Evolutionary conservation across 768 basidiomycete genomes (phyloP).

Genomic region (Strobilomyces confusus): DNA sequence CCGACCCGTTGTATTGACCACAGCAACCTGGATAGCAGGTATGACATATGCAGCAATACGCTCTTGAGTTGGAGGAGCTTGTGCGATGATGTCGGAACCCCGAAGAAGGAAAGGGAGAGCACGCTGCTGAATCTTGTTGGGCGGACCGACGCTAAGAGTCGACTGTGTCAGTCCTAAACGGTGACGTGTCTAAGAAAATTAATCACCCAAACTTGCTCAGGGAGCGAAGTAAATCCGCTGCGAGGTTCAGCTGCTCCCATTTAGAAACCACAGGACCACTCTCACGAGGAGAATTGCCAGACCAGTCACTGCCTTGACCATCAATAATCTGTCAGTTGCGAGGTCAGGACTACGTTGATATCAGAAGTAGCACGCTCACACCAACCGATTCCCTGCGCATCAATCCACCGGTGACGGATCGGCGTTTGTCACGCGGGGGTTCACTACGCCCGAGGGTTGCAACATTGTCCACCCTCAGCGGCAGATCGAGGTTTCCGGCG

Average conservation of each 20-base stretch:
- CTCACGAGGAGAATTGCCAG: slow-evolving; percentile 58
- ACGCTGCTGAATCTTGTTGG: slow-evolving; percentile 98
- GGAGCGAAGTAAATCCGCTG: slow-evolving; percentile 83
- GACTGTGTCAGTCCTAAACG: slow-evolving; percentile 14
- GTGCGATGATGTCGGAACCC: slow-evolving; percentile 96
- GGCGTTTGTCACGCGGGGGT: slow-evolving; percentile 61
- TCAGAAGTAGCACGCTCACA: slow-evolving; percentile 41
- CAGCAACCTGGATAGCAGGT: slow-evolving; percentile 79
- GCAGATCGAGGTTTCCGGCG: slow-evolving; percentile 72
- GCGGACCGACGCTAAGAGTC: slow-evolving; percentile 80
- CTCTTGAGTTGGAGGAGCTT: slow-evolving; percentile 98
- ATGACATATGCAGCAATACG: slow-evolving; percentile 97
- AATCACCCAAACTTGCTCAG: slow-evolving; percentile 91
- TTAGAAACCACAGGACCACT: slow-evolving; percentile 82
- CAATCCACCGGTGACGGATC: slow-evolving; percentile 60
- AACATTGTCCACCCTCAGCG: slow-evolving; percentile 49
- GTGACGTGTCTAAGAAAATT: slow-evolving; percentile 3
- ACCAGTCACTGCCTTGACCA: slow-evolving; percentile 52
- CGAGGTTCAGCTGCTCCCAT: slow-evolving; percentile 90
- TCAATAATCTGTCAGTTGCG: slow-evolving; percentile 46
- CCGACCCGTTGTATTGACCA: slow-evolving; percentile 56
- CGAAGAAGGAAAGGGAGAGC: slow-evolving; percentile 93
- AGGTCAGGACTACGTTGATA: slow-evolving; percentile 12
- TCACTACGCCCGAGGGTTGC: slow-evolving; percentile 35
- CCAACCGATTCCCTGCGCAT: slow-evolving; percentile 72